phyloP scores from a whole-genome alignment of 1,139 yeast genomes.

The Yamadazyma dushanensis region DNA sequence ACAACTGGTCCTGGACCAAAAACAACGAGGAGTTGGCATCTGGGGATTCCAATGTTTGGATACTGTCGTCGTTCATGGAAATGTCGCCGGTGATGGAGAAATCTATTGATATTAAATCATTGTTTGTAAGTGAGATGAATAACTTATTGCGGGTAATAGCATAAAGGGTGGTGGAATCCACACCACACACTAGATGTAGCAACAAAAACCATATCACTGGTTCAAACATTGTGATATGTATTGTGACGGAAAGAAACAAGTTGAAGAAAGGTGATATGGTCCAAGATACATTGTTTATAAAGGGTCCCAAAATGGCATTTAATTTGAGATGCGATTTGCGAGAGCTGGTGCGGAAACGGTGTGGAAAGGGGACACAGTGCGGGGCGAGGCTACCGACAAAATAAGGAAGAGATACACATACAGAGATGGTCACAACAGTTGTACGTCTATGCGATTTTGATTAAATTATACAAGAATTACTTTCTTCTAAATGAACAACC shows the following conservation, averaged over 20 bases:
- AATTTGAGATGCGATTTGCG: neutral
- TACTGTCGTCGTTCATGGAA: conserved; percentile 10
- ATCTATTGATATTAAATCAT: conserved; percentile 36
- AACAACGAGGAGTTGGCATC: conserved; percentile 36
- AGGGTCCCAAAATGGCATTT: conserved; percentile 7
- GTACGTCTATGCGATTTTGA: conserved; percentile 11
- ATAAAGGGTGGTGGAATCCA: conserved; percentile 35
- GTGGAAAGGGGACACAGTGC: too few species aligned
- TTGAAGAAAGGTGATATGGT: conserved; percentile 1
- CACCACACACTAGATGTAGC: neutral
- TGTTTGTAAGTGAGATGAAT: conserved; percentile 37
- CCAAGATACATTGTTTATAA: conserved; percentile 6
- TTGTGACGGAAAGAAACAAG: neutral
- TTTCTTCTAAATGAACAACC: conserved; percentile 99
- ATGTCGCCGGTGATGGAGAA: conserved; percentile 34
- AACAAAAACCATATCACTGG: conserved; percentile 3
- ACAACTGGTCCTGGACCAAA: conserved; percentile 29
- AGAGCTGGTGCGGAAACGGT: neutral
- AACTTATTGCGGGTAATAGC: conserved; percentile 34
- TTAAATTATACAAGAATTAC: conserved; percentile 31
- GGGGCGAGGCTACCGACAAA: too few species aligned
- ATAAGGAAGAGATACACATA: too few species aligned
- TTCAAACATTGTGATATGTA: conserved; percentile 1
- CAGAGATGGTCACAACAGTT: neutral
- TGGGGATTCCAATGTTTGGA: conserved; percentile 27